phyloP scores from a whole-genome alignment of 345 rosid genomes.

The Corchorus olitorius region DNA sequence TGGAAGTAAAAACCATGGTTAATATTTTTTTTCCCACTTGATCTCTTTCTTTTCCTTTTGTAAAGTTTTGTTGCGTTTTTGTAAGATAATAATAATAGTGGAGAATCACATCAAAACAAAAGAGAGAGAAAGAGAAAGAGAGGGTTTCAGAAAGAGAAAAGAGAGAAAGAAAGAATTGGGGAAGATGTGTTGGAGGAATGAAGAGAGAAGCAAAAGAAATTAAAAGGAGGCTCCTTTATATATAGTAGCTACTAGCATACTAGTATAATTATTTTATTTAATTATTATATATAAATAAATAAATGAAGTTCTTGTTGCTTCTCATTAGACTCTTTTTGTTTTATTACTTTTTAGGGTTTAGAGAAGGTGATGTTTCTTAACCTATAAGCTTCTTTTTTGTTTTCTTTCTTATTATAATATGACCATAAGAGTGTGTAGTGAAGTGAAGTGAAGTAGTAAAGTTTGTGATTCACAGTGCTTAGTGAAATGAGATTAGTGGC shows the following conservation, averaged over 20 bases:
- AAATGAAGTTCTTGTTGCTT: neutral
- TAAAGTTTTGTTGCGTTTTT: constrained; percentile 45
- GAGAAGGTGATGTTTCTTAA: constrained; percentile 48
- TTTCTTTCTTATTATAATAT: neutral
- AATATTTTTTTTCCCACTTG: constrained; percentile 15
- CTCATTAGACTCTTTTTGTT: constrained; percentile 52
- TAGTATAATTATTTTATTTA: constrained; percentile 14
- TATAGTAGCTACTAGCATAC: constrained; percentile 15
- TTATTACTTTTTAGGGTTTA: constrained; percentile 59
- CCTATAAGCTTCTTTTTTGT: constrained; percentile 40
- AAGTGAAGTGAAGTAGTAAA: neutral
- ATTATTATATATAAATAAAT: neutral
- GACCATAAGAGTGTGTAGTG: neutral
- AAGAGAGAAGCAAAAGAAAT: constrained; percentile 47
- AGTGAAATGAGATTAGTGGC: constrained; percentile 20
- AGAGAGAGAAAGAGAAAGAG: constrained; percentile 32
- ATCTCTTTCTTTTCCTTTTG: constrained; percentile 44
- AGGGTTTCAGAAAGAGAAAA: constrained; percentile 20
- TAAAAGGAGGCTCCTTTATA: constrained; percentile 72
- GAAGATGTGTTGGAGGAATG: constrained; percentile 33
- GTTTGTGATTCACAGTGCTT: constrained; percentile 12
- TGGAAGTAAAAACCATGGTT: constrained; percentile 83
- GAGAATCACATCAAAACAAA: constrained; percentile 48
- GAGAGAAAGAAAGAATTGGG: neutral
- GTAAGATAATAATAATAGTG: constrained; percentile 43